Evolutionary conservation across 106 monocot species (phyloP).

Genomic region (Dioscorea dumetorum): DNA sequence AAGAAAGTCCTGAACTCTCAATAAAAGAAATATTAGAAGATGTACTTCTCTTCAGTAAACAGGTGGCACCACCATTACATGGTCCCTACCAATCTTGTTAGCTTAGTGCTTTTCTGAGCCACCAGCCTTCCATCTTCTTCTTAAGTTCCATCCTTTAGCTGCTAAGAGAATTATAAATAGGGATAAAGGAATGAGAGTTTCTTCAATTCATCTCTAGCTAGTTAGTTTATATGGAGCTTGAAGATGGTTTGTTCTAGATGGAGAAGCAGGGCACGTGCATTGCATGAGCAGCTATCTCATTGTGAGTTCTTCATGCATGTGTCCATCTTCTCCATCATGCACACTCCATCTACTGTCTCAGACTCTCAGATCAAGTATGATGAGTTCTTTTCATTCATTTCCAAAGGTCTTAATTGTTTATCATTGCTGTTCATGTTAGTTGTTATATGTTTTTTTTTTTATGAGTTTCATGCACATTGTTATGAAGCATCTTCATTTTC

Average conservation of each 20-base stretch:
- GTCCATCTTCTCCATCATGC: constrained; percentile 50
- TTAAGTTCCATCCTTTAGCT: too few relatives aligned
- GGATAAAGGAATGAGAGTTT: not conserved
- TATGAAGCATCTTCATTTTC: not conserved
- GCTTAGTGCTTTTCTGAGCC: too few relatives aligned
- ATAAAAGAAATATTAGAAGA: too few relatives aligned
- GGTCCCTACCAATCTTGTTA: too few relatives aligned
- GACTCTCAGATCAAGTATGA: not conserved
- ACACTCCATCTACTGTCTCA: constrained; percentile 1
- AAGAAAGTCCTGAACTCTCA: too few relatives aligned
- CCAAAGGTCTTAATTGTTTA: not conserved
- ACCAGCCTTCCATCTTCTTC: too few relatives aligned
- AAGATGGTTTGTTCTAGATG: constrained; percentile 33
- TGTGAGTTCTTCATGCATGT: constrained; percentile 50
- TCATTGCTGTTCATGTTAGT: not conserved
- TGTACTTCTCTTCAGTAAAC: too few relatives aligned
- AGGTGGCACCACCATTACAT: too few relatives aligned
- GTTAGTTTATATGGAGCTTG: not conserved
- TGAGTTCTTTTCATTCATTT: not conserved
- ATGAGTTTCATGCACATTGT: too few relatives aligned
- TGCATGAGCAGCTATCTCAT: constrained; percentile 1
- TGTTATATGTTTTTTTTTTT: too few relatives aligned
- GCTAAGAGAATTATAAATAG: constrained; percentile 2
- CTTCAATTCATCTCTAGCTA: not conserved
- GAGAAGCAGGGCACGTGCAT: constrained; percentile 77